These are phyloP conservation scores for Hirsutella minnesotensis DNA, from an alignment of 2,329 filamentous ascomycete species.

Conservation along the genomic window DNA sequence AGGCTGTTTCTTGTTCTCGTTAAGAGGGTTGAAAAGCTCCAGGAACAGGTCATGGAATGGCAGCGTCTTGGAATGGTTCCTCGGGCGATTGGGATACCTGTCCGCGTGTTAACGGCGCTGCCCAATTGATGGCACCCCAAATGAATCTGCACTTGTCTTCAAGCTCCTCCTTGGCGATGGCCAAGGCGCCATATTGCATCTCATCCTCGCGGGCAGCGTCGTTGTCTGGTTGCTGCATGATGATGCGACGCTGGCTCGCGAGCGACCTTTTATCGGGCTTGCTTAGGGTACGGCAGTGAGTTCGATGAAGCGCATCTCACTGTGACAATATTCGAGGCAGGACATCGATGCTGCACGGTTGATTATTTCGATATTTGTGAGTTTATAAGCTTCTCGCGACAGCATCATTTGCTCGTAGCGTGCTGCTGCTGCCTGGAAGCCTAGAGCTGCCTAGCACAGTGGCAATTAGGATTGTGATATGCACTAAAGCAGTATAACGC, in stretches of 20 bases:
- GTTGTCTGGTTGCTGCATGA: conserved; percentile 13
- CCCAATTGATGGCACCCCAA: neutral
- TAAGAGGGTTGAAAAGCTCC: conserved; percentile 69
- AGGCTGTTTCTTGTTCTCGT: conserved; percentile 68
- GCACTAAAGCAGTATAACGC: too few relatives aligned
- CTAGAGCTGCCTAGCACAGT: too few relatives aligned
- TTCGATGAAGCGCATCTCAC: too few relatives aligned
- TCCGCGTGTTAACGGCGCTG: neutral
- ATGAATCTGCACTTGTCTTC: conserved; percentile 26
- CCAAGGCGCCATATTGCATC: conserved; percentile 33
- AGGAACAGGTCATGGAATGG: conserved; percentile 71
- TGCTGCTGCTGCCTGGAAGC: too few relatives aligned
- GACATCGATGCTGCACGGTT: too few relatives aligned
- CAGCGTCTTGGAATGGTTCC: conserved; percentile 67
- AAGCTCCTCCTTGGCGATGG: conserved; percentile 28
- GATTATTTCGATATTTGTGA: too few relatives aligned
- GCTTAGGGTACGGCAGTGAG: too few relatives aligned
- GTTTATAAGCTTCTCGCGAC: too few relatives aligned
- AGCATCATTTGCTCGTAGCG: too few relatives aligned
- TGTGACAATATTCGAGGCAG: too few relatives aligned
- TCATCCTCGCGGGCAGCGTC: conserved; percentile 38
- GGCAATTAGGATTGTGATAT: too few relatives aligned
- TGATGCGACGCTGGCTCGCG: neutral
- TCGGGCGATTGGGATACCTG: conserved; percentile 72
- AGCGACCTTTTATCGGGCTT: too few relatives aligned